A percentile compares a stretch with the other conserved stretches of the same genome.
phyloP scores from a whole-genome alignment of 2,329 filamentous ascomycete species.

The Phialocephala sp. region DNA sequence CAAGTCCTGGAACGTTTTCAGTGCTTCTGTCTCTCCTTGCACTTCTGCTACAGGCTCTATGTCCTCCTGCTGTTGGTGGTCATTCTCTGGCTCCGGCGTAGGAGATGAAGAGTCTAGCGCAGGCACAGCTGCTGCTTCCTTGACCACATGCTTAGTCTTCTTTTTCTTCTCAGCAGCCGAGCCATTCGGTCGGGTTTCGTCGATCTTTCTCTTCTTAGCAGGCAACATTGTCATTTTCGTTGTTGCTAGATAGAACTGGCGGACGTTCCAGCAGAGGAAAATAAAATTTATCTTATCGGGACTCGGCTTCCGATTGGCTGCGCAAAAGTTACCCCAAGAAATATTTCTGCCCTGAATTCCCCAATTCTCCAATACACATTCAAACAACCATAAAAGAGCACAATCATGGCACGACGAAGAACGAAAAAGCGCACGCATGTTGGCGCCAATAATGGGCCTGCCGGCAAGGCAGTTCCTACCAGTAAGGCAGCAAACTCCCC shows the following conservation, averaged over 20 bases:
- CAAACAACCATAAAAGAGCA: slow-evolving; percentile 32
- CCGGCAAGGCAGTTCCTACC: slow-evolving; percentile 60
- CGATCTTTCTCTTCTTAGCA: slow-evolving; percentile 42
- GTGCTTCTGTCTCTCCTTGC: slow-evolving; percentile 31
- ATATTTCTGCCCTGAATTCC: slow-evolving; percentile 34
- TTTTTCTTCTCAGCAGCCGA: slow-evolving; percentile 30
- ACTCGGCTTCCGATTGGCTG: slow-evolving; percentile 36
- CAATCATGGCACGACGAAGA: slow-evolving; percentile 77
- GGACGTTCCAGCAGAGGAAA: slow-evolving; percentile 25
- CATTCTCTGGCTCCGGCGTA: slow-evolving; percentile 27
- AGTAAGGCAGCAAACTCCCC: slow-evolving; percentile 68
- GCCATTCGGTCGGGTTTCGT: slow-evolving; percentile 30
- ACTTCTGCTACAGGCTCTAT: slow-evolving; percentile 37
- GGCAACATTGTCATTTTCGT: slow-evolving; percentile 37
- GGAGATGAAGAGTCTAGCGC: slow-evolving; percentile 27
- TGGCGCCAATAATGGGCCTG: slow-evolving; percentile 61
- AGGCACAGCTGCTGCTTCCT: slow-evolving; percentile 20
- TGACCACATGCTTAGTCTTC: slow-evolving; percentile 23
- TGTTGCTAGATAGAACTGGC: slow-evolving; percentile 2
- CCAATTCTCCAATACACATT: slow-evolving; percentile 29
- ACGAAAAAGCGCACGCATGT: slow-evolving; percentile 90
- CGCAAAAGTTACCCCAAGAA: slow-evolving; percentile 34
- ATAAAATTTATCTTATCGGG: slow-evolving; percentile 44
- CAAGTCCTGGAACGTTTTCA: slow-evolving; percentile 57
- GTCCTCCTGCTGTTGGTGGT: slow-evolving; percentile 19